phyloP scores from a whole-genome alignment of 441 rosid species.

The Eruca vesicaria region DNA sequence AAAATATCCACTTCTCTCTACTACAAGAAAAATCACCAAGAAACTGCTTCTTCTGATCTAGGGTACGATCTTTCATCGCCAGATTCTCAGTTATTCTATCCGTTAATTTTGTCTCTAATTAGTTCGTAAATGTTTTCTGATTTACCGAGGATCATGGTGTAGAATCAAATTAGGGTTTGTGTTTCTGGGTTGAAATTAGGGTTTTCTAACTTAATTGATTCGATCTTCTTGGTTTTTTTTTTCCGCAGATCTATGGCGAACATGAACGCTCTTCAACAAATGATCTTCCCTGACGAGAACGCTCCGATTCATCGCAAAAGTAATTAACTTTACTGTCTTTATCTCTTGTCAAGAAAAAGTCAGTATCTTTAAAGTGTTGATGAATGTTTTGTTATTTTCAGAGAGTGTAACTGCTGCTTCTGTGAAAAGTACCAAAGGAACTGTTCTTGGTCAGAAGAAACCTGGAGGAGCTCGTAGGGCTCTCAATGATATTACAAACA shows the following conservation, averaged over 20 bases:
- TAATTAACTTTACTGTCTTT: neutral
- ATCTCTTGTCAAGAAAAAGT: neutral
- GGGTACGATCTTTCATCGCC: neutral
- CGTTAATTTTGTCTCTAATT: neutral
- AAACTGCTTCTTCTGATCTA: neutral
- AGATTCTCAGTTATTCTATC: neutral
- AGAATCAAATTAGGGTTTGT: neutral
- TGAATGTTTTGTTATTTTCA: neutral
- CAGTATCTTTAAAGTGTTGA: neutral
- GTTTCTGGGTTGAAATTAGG: neutral
- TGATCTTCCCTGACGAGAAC: conserved; percentile 37
- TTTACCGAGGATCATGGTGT: neutral
- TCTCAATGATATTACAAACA: conserved; percentile 34
- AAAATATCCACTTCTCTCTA: conserved; percentile 1
- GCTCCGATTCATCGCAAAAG: conserved; percentile 33
- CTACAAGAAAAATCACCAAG: conserved; percentile 13
- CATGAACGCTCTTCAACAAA: conserved; percentile 20
- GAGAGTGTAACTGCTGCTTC: conserved; percentile 30
- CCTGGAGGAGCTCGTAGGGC: conserved; percentile 27
- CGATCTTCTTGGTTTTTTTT: neutral
- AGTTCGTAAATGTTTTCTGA: neutral
- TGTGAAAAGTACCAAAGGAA: conserved; percentile 17
- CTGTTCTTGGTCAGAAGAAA: conserved; percentile 34
- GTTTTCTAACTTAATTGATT: conserved; percentile 6
- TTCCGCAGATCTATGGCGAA: conserved; percentile 19